Percentiles rank a stretch among this genome's conserved stretches.
Evolutionary conservation across 306 rosid genomes (phyloP).

Genomic region (Mimosa bimucronata): DNA sequence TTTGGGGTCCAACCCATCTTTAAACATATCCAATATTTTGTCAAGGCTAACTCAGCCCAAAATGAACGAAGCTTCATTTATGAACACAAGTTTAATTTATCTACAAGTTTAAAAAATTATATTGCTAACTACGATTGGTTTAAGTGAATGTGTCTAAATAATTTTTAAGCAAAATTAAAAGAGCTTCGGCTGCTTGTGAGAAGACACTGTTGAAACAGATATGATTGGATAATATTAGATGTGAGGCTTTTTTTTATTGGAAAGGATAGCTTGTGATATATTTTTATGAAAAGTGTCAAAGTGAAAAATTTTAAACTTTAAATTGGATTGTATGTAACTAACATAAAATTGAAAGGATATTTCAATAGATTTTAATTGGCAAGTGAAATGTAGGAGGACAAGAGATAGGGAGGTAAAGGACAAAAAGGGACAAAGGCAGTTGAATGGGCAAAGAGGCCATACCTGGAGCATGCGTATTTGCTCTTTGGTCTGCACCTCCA

Average conservation of each 20-base stretch:
- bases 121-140: neutral
- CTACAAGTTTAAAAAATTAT: neutral
- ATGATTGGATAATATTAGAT: neutral
- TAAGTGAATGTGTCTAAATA: neutral
- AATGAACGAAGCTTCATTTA: neutral
- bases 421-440: constrained; percentile 54
- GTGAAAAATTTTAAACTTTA: too few species aligned
- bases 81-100: neutral
- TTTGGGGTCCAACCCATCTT: neutral
- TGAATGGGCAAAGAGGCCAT: constrained; percentile 44
- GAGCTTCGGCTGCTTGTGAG: neutral
- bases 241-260: neutral
- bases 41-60: neutral
- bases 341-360: too few species aligned
- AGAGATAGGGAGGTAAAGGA: neutral
- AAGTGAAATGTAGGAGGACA: neutral
- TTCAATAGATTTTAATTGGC: neutral
- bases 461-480: constrained; percentile 39
- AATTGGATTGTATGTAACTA: too few species aligned
- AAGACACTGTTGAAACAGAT: neutral
- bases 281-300: neutral
- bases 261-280: neutral
- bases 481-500: constrained; percentile 14
- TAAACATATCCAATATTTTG: neutral
- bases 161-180: too few species aligned